Percentiles rank a stretch among this genome's conserved stretches.
Conservation (phyloP, 2,329 filamentous ascomycete species). For the Apiospora kogelbergensis region DNA sequence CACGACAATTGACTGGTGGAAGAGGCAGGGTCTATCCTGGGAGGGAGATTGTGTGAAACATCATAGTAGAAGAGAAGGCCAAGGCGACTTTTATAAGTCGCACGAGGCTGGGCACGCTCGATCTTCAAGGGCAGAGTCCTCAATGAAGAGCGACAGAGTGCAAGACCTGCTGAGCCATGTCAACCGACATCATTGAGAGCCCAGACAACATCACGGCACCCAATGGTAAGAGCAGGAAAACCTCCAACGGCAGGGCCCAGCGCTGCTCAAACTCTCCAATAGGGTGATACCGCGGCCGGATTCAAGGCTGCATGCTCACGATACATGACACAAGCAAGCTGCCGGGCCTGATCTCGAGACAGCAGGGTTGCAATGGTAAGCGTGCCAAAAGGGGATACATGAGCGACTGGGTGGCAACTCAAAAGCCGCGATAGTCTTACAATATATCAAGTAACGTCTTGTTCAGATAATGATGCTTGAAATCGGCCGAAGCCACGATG, state of each 20-base stretch:
- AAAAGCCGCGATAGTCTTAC: background rate
- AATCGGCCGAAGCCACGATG: background rate
- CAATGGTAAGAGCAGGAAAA: background rate
- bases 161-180: background rate
- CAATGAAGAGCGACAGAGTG: background rate
- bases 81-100: conserved; percentile 8
- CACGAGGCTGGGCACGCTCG: background rate
- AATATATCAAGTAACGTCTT: background rate
- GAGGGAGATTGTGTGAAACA: conserved; percentile 25
- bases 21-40: conserved; percentile 21
- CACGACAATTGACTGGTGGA: conserved; percentile 13
- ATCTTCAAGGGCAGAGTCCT: background rate
- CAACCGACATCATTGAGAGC: background rate
- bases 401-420: background rate
- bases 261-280: background rate
- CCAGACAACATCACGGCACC: background rate
- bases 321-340: background rate
- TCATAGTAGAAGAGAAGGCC: background rate
- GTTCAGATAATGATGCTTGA: background rate
- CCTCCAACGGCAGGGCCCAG: background rate
- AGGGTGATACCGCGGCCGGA: background rate
- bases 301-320: background rate
- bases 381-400: background rate
- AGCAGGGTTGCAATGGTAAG: background rate
- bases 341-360: background rate